phyloP scores from a whole-genome alignment of 306 rosid genomes.

The Begonia loranthoides region DNA sequence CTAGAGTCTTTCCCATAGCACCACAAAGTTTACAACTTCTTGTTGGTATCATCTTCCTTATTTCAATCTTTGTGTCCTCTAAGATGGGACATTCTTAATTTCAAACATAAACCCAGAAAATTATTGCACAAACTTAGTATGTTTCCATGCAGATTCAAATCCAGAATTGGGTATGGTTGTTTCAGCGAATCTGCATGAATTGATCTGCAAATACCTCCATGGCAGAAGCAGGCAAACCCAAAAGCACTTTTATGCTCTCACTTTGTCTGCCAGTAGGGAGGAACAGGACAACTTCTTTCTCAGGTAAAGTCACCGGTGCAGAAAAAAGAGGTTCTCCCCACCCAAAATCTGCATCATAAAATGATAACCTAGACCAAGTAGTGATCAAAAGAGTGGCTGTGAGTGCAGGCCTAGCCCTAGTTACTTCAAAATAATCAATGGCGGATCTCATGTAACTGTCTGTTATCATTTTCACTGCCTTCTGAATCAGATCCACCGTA shows the following conservation, averaged over 20 bases:
- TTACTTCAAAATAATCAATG: conserved; percentile 62
- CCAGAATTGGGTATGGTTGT: no score
- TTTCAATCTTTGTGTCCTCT: no score
- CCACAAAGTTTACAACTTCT: no score
- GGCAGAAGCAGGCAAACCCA: conserved; percentile 77
- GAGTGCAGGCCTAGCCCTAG: conserved; percentile 63
- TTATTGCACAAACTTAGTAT: no score
- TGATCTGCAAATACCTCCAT: conserved; percentile 45
- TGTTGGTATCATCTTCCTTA: no score
- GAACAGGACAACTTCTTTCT: conserved; percentile 53
- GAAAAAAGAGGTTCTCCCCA: conserved; percentile 74
- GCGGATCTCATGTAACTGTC: conserved; percentile 67
- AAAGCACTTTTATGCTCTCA: conserved; percentile 45
- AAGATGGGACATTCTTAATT: no score
- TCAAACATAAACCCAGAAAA: no score
- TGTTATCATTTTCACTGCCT: conserved; percentile 44
- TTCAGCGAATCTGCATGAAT: conserved; percentile 14
- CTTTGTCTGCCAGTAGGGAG: conserved; percentile 40
- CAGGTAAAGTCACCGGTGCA: conserved; percentile 64
- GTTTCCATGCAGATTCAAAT: no score
- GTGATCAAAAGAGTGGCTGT: conserved; percentile 58
- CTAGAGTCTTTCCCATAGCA: no score
- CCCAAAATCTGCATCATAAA: conserved; percentile 60
- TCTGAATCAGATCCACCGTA: conserved; percentile 31
- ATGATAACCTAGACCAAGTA: conserved; percentile 60